Conservation (phyloP, 2,329 filamentous ascomycete species). For the Aspergillus sp. region DNA sequence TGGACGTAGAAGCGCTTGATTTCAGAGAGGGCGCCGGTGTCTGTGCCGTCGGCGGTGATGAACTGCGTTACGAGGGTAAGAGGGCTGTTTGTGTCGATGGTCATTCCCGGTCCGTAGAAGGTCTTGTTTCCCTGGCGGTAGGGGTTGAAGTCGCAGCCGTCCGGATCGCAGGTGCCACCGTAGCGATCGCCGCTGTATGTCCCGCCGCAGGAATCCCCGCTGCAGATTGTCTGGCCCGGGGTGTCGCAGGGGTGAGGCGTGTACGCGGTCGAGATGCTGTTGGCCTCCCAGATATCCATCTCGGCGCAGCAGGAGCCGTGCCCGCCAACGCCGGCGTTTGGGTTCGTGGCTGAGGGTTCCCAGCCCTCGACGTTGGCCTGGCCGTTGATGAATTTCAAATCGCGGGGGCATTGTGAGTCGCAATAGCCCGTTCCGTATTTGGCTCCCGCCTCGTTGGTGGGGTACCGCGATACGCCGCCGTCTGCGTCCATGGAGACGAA, state of each 20-base stretch:
- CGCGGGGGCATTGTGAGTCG: slow-evolving; percentile 57
- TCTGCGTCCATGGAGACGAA: slow-evolving; percentile 61
- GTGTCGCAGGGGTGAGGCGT: slow-evolving; percentile 65
- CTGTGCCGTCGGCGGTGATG: slow-evolving; percentile 51
- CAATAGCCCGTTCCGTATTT: slow-evolving; percentile 65
- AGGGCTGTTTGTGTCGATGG: slow-evolving; percentile 57
- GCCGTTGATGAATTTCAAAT: slow-evolving; percentile 48
- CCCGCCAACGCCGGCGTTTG: slow-evolving; percentile 54
- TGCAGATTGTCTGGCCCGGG: slow-evolving; percentile 53
- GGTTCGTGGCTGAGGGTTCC: slow-evolving; percentile 53
- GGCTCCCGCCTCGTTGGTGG: slow-evolving; percentile 58
- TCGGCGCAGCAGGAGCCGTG: slow-evolving; percentile 66
- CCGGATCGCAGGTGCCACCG: slow-evolving; percentile 63
- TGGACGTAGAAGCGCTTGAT: slow-evolving; percentile 68
- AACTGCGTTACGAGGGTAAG: slow-evolving; percentile 70
- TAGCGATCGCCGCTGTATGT: slow-evolving; percentile 57
- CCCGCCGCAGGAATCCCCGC: slow-evolving; percentile 54
- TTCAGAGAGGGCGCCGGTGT: slow-evolving; percentile 56
- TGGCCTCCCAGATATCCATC: slow-evolving; percentile 72
- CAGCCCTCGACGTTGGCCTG: slow-evolving; percentile 59
- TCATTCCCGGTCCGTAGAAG: slow-evolving; percentile 63
- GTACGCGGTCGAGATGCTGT: slow-evolving; percentile 62
- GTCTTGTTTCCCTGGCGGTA: slow-evolving; percentile 64
- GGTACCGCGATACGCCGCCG: slow-evolving; percentile 56
- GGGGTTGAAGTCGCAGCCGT: slow-evolving; percentile 70